These are phyloP conservation scores for Melastoma malabathricum DNA, from an alignment of 345 rosid genomes.

Conservation along the genomic window DNA sequence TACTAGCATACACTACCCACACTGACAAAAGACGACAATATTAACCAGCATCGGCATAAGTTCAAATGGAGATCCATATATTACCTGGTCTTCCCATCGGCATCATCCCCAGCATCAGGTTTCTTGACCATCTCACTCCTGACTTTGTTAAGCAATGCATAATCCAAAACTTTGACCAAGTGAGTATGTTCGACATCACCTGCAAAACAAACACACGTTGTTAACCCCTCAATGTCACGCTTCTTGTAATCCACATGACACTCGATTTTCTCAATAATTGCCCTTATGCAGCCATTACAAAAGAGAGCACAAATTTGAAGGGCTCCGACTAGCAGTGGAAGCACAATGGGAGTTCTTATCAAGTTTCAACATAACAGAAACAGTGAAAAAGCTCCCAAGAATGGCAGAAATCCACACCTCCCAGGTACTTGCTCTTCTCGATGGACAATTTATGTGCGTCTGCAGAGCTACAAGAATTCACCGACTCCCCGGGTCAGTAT, in stretches of 20 bases:
- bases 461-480: slow-evolving; percentile 29
- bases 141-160: slow-evolving; percentile 78
- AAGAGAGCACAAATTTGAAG: too few species aligned
- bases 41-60: neutral
- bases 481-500: neutral
- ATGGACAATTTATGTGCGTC: slow-evolving; percentile 80
- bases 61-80: neutral
- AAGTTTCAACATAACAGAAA: neutral
- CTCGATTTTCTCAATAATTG: too few species aligned
- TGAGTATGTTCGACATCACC: slow-evolving; percentile 98
- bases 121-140: slow-evolving; percentile 91
- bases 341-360: too few species aligned
- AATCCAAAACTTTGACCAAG: slow-evolving; percentile 96
- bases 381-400: neutral
- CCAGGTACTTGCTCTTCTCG: slow-evolving; percentile 98
- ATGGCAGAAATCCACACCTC: slow-evolving; percentile 43
- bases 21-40: too few species aligned
- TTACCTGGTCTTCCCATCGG: slow-evolving; percentile 55
- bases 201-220: slow-evolving; percentile 13
- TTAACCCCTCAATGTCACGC: neutral
- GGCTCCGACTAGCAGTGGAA: too few species aligned
- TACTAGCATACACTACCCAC: too few species aligned
- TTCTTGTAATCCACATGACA: too few species aligned
- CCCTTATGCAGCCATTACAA: too few species aligned
- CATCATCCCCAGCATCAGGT: slow-evolving; percentile 60